Conservation (phyloP, 2,329 filamentous ascomycete genomes). For the Cercospora canescens region DNA sequence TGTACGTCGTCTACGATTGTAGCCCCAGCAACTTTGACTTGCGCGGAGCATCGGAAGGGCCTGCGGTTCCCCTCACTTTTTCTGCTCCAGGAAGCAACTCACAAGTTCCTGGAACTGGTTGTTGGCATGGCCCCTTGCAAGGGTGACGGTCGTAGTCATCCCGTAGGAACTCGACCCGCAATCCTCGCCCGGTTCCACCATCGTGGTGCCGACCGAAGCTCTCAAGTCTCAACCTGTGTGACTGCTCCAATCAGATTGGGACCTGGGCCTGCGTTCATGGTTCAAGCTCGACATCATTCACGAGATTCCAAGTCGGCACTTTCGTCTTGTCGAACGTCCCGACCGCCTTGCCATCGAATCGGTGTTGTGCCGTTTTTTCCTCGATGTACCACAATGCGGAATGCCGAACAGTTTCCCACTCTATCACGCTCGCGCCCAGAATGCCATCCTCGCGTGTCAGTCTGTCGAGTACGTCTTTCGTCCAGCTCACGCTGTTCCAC, state of each 20-base stretch:
- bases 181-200: constrained; percentile 3
- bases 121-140: constrained; percentile 3
- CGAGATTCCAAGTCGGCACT: constrained; percentile 11
- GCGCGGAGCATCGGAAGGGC: neutral
- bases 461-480: constrained; percentile 5
- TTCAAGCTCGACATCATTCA: constrained; percentile 8
- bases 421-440: constrained; percentile 2
- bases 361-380: constrained; percentile 4
- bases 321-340: constrained; percentile 7
- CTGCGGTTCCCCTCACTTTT: neutral
- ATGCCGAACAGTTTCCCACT: constrained; percentile 7
- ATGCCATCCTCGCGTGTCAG: constrained; percentile 3
- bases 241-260: neutral
- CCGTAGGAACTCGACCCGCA: constrained; percentile 5
- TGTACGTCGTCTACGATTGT: neutral
- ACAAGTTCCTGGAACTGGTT: constrained; percentile 6
- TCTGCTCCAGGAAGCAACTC: neutral
- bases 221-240: neutral
- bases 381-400: constrained; percentile 8
- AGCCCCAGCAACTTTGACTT: neutral
- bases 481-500: constrained; percentile 8
- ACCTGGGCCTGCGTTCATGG: neutral
- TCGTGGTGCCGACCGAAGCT: neutral
- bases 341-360: constrained; percentile 7
- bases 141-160: constrained; percentile 1